Evolutionary conservation across 2,329 filamentous ascomycete species (phyloP).

Genomic region (Proliferodiscus dingleyae): DNA sequence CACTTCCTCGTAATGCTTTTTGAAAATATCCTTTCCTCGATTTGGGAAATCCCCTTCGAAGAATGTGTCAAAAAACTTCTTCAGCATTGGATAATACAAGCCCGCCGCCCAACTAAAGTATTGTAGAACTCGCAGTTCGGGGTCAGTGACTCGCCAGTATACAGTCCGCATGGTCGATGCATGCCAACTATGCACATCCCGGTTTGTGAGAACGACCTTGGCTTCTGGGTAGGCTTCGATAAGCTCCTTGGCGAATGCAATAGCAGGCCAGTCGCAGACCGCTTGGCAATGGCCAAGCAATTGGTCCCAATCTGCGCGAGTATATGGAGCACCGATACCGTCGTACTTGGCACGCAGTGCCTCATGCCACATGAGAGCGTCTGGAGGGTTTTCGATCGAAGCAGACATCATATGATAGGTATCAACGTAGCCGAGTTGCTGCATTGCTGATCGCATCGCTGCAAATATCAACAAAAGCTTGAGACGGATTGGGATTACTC

Average conservation of each 20-base stretch:
- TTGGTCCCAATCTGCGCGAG: slow-evolving; percentile 64
- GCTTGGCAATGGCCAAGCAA: slow-evolving; percentile 62
- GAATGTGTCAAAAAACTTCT: slow-evolving; percentile 64
- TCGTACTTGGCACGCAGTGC: slow-evolving; percentile 60
- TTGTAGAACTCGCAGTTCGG: slow-evolving; percentile 51
- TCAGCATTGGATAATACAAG: slow-evolving; percentile 66
- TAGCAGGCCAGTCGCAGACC: slow-evolving; percentile 65
- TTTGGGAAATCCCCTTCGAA: slow-evolving; percentile 64
- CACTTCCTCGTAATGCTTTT: slow-evolving; percentile 36
- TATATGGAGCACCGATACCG: slow-evolving; percentile 51
- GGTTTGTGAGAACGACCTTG: slow-evolving; percentile 64
- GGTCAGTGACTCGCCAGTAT: slow-evolving; percentile 61
- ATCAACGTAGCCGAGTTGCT: slow-evolving; percentile 59
- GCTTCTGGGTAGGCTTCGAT: slow-evolving; percentile 69
- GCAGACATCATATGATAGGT: slow-evolving; percentile 72
- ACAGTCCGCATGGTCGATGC: slow-evolving; percentile 62
- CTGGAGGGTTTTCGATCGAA: slow-evolving; percentile 62
- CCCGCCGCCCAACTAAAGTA: slow-evolving; percentile 59
- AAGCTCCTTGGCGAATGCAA: slow-evolving; percentile 64
- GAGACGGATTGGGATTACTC: too few species aligned
- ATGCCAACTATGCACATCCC: slow-evolving; percentile 55
- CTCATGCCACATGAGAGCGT: slow-evolving; percentile 54
- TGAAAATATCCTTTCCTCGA: slow-evolving; percentile 45
- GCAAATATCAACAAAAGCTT: too few species aligned
- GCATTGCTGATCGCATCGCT: too few species aligned